A percentile compares a stretch with the other conserved stretches of the same genome.
Evolutionary conservation across 805 yeast species (phyloP).

Genomic region (Tetrapisispora nanseiensis): DNA sequence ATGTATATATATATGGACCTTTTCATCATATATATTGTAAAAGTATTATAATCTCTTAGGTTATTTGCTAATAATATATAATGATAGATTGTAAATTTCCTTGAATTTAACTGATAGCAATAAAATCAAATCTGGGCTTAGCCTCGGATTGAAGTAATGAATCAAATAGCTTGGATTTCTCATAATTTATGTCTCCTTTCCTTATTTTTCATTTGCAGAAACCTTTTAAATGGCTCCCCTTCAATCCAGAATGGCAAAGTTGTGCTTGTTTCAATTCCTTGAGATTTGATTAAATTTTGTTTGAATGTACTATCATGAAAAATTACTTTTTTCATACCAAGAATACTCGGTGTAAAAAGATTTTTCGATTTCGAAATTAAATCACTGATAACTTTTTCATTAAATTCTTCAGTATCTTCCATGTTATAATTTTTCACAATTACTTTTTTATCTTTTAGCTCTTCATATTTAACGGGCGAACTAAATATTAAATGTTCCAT

Average conservation of each 20-base stretch:
- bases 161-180: no score
- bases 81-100: no score
- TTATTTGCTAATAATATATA: no score
- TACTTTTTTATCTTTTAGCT: slow-evolving; percentile 46
- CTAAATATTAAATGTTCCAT: slow-evolving; percentile 66
- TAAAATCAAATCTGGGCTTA: no score
- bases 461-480: slow-evolving; percentile 49
- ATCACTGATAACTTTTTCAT: slow-evolving; percentile 34
- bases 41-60: no score
- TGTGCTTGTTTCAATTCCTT: slow-evolving; percentile 12
- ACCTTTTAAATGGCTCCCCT: slow-evolving; percentile 20
- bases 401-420: slow-evolving; percentile 38
- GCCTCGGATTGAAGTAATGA: no score
- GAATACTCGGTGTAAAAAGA: slow-evolving; percentile 31
- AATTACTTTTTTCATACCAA: slow-evolving; percentile 34
- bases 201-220: slow-evolving; percentile 10
- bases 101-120: no score
- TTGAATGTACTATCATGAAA: slow-evolving; percentile 5
- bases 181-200: slow-evolving; percentile 13
- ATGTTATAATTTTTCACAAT: slow-evolving; percentile 45
- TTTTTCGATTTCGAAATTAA: slow-evolving; percentile 27
- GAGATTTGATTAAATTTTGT: slow-evolving; percentile 9
- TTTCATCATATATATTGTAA: no score
- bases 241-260: slow-evolving; percentile 22
- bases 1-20: no score